Conservation (phyloP, 257 asterid species). For the Oldenlandia corymbosa region DNA sequence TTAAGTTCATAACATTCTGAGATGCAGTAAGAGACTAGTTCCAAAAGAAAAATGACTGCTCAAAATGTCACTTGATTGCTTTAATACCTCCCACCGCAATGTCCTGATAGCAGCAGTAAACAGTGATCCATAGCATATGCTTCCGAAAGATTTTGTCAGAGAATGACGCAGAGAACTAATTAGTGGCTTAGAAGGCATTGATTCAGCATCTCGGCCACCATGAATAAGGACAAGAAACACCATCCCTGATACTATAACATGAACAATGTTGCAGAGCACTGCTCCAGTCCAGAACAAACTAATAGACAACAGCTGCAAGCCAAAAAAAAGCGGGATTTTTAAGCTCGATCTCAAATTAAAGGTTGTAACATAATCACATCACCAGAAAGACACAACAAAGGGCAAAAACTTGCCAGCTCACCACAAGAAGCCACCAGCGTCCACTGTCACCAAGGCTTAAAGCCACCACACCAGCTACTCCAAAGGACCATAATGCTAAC, state of each 20-base stretch:
- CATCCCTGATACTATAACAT: constrained; percentile 92
- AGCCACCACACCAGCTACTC: constrained; percentile 90
- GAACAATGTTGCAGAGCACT: constrained; percentile 79
- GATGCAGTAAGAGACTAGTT: constrained; percentile 1
- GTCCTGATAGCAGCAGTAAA: constrained; percentile 96
- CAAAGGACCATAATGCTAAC: constrained; percentile 92
- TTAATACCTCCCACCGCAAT: constrained; percentile 86
- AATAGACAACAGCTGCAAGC: constrained; percentile 65
- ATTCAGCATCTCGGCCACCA: constrained; percentile 68
- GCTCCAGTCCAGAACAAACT: constrained; percentile 99
- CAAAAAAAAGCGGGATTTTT: constrained; percentile 1
- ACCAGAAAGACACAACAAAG: constrained; percentile 23
- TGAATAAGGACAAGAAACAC: constrained; percentile 83
- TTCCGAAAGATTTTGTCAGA: constrained; percentile 86
- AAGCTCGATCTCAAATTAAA: background rate
- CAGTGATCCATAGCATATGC: constrained; percentile 97
- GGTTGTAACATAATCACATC: background rate
- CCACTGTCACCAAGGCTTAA: constrained; percentile 74
- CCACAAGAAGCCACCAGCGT: constrained; percentile 99
- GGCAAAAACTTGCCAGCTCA: constrained; percentile 98
- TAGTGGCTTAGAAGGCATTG: constrained; percentile 87
- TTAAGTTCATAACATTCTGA: background rate
- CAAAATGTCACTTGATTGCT: constrained; percentile 12
- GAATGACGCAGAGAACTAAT: constrained; percentile 63
- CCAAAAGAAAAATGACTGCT: constrained; percentile 5